Percentiles rank a stretch among this genome's conserved stretches.
phyloP scores from a whole-genome alignment of 2,329 filamentous ascomycete species.

The Chaetomium sp. region DNA sequence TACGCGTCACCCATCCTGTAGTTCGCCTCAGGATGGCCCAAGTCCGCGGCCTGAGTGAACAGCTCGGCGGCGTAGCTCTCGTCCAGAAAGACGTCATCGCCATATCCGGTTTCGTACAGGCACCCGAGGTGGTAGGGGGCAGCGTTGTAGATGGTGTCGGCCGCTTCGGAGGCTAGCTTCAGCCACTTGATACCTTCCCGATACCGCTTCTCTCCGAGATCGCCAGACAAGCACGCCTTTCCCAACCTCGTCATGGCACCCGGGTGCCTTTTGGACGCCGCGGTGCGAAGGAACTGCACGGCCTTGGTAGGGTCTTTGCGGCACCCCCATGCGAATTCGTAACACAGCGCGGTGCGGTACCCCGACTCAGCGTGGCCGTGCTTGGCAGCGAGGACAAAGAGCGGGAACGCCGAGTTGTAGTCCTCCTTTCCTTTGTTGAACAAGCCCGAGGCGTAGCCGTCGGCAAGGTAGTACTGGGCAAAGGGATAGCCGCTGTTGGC shows the following conservation, averaged over 20 bases:
- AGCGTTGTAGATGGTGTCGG: constrained; percentile 87
- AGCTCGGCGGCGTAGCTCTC: constrained; percentile 88
- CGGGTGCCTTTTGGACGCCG: constrained; percentile 91
- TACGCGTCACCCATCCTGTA: constrained; percentile 94
- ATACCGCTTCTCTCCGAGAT: constrained; percentile 84
- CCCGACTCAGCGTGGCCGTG: constrained; percentile 96
- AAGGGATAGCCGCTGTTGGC: constrained; percentile 91
- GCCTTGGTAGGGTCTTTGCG: constrained; percentile 88
- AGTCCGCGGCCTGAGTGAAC: constrained; percentile 89
- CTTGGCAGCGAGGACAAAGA: constrained; percentile 92
- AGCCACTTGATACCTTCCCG: constrained; percentile 95
- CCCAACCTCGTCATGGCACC: constrained; percentile 92
- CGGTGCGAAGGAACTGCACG: constrained; percentile 87
- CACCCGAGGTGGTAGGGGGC: constrained; percentile 89
- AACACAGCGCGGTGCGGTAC: constrained; percentile 90
- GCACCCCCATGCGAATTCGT: constrained; percentile 97
- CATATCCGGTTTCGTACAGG: constrained; percentile 90
- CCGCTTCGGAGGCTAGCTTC: constrained; percentile 86
- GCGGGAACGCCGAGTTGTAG: constrained; percentile 84
- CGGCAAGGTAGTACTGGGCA: constrained; percentile 95
- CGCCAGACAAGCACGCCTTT: constrained; percentile 84
- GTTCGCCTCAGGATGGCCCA: constrained; percentile 84
- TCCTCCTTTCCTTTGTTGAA: constrained; percentile 96
- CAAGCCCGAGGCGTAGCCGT: constrained; percentile 89
- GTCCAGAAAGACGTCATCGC: constrained; percentile 91